Percentiles rank a stretch among this genome's conserved stretches.
phyloP scores from a whole-genome alignment of 768 basidiomycete species.

The Suillus occidentalis region DNA sequence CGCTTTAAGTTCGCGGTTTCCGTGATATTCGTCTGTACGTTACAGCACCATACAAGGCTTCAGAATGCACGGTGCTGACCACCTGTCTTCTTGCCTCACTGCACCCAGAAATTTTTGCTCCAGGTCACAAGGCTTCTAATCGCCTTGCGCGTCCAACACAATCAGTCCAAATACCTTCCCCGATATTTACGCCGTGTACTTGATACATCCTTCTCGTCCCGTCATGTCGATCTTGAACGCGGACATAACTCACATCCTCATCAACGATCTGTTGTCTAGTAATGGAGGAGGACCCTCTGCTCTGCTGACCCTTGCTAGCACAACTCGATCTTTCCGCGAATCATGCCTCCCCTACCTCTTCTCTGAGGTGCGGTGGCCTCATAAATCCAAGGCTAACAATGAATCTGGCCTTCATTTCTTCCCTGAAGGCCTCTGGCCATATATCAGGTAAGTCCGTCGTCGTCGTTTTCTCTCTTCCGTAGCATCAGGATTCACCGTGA shows the following conservation, averaged over 20 bases:
- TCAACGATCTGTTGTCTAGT: slow-evolving; percentile 22
- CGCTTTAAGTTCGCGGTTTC: slow-evolving; percentile 10
- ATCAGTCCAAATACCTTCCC: slow-evolving; percentile 3
- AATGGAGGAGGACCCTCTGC: slow-evolving; percentile 8
- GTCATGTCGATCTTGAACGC: slow-evolving; percentile 33
- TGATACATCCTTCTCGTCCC: slow-evolving; percentile 2
- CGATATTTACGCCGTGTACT: slow-evolving; percentile 8
- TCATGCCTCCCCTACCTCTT: slow-evolving; percentile 34
- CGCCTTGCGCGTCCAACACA: slow-evolving; percentile 5
- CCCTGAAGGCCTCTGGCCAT: slow-evolving; percentile 29
- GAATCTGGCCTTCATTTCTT: slow-evolving; percentile 28
- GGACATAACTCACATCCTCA: slow-evolving; percentile 35
- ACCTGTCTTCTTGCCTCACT: slow-evolving; percentile 8
- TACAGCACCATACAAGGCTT: slow-evolving; percentile 6
- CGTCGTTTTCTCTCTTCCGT: neutral
- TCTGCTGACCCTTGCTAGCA: slow-evolving; percentile 26
- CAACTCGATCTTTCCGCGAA: slow-evolving; percentile 26
- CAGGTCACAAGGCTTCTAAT: slow-evolving; percentile 6
- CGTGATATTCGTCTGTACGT: slow-evolving; percentile 16
- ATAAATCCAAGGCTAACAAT: slow-evolving; percentile 27
- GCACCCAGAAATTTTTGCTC: slow-evolving; percentile 3
- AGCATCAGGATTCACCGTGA: slow-evolving; percentile 2
- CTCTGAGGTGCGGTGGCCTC: slow-evolving; percentile 33
- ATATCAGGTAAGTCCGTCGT: slow-evolving; percentile 26
- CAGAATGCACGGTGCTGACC: slow-evolving; percentile 9